A percentile compares a stretch with the other conserved stretches of the same genome.
Conservation (phyloP, 768 basidiomycete species). For the Serendipita sp. region DNA sequence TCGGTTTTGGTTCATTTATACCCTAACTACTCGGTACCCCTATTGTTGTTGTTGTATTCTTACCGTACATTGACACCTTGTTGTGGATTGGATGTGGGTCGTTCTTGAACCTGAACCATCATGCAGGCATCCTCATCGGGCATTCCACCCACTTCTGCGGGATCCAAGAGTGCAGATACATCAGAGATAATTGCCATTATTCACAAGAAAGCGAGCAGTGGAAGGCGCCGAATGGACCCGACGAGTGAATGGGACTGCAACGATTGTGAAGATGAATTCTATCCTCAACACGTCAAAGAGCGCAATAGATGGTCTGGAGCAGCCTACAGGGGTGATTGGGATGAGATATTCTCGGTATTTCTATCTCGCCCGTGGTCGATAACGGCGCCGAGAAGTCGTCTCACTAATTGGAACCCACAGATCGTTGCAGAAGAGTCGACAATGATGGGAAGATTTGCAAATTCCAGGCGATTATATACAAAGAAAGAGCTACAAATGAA, state of each 20-base stretch:
- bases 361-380: not conserved
- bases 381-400: too few species aligned
- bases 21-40: not conserved
- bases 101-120: not conserved
- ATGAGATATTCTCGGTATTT: not conserved
- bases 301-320: not conserved
- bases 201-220: not conserved
- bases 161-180: not conserved
- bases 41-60: not conserved
- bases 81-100: not conserved
- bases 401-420: not conserved
- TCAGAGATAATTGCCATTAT: not conserved
- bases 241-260: not conserved
- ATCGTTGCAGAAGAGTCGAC: not conserved
- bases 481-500: not conserved
- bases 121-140: not conserved
- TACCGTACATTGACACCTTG: not conserved
- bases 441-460: slow-evolving; percentile 2
- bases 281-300: not conserved
- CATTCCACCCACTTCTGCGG: not conserved
- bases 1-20: not conserved
- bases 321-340: not conserved
- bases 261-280: not conserved
- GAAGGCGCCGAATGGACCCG: not conserved
- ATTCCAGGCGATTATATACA: not conserved